These are phyloP conservation scores for Colletotrichum nymphaeae DNA, from an alignment of 2,329 filamentous ascomycete species.

Conservation along the genomic window DNA sequence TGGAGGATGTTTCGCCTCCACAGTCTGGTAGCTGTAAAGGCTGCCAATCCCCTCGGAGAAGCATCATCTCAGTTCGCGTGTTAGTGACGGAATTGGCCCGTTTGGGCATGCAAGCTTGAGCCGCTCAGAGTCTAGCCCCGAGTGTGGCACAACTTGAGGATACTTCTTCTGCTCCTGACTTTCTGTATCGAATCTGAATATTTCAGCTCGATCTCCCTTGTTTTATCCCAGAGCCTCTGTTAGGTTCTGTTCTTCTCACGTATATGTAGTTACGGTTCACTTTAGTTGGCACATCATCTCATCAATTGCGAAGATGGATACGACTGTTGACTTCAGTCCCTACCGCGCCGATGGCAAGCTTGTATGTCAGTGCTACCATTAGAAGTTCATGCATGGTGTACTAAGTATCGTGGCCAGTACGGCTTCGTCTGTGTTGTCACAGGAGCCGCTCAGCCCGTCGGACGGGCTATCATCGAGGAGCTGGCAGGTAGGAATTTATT, in stretches of 20 bases:
- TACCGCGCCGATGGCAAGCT: constrained; percentile 69
- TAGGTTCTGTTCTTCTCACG: not conserved
- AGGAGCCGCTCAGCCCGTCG: constrained; percentile 69
- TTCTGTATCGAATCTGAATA: not conserved
- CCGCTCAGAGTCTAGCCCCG: not conserved
- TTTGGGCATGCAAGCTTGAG: constrained; percentile 7
- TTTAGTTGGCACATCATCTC: not conserved
- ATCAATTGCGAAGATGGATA: constrained; percentile 39
- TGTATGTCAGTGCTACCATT: constrained; percentile 45
- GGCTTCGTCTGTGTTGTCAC: constrained; percentile 75
- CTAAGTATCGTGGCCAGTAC: constrained; percentile 54
- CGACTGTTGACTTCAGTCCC: constrained; percentile 63
- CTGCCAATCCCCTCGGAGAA: constrained; percentile 35
- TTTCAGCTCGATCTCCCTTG: not conserved
- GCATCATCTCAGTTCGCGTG: constrained; percentile 26
- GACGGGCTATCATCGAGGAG: constrained; percentile 69
- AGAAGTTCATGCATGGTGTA: not conserved
- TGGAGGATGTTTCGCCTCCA: not conserved
- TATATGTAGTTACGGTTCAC: not conserved
- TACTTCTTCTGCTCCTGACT: not conserved
- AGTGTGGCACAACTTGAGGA: constrained; percentile 1
- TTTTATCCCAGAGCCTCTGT: too few species aligned
- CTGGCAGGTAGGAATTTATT: constrained; percentile 58
- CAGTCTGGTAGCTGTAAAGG: not conserved
- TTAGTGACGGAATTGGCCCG: constrained; percentile 30